These are phyloP conservation scores for Penicillium sp. DNA, from an alignment of 2,329 filamentous ascomycete genomes.

Conservation along the genomic window DNA sequence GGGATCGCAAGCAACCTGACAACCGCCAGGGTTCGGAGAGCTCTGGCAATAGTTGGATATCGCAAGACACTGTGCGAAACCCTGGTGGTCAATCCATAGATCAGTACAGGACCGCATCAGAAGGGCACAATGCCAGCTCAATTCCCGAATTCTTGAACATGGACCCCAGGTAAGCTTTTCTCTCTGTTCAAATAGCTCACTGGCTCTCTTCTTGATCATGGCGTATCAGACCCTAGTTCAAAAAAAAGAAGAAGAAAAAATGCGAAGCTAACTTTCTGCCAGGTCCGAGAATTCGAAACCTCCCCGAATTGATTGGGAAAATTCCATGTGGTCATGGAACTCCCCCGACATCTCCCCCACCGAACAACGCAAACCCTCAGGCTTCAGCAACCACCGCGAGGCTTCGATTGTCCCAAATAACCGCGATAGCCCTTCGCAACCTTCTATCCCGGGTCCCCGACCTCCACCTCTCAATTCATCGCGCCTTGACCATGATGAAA, in stretches of 20 bases:
- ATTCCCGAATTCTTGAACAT: slow-evolving; percentile 27
- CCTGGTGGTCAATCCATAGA: slow-evolving; percentile 22
- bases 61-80: slow-evolving; percentile 42
- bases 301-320: slow-evolving; percentile 30
- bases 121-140: slow-evolving; percentile 29
- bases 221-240: background rate
- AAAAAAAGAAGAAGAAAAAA: background rate
- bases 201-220: background rate
- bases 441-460: slow-evolving; percentile 23
- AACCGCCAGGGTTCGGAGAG: slow-evolving; percentile 43
- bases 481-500: slow-evolving; percentile 18
- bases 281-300: slow-evolving; percentile 28
- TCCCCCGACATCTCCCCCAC: slow-evolving; percentile 41
- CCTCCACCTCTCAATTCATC: slow-evolving; percentile 24
- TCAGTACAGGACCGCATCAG: slow-evolving; percentile 22
- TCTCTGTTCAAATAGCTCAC: background rate
- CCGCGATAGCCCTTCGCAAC: slow-evolving; percentile 28
- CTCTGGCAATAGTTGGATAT: slow-evolving; percentile 40
- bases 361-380: slow-evolving; percentile 36
- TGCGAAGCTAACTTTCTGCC: background rate
- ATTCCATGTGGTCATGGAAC: slow-evolving; percentile 35
- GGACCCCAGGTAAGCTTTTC: slow-evolving; percentile 34
- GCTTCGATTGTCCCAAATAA: slow-evolving; percentile 33
- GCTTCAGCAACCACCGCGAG: slow-evolving; percentile 38
- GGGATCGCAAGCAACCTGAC: slow-evolving; percentile 34